Conservation (phyloP, 306 rosid species). For the Glycyrrhiza uralensis region DNA sequence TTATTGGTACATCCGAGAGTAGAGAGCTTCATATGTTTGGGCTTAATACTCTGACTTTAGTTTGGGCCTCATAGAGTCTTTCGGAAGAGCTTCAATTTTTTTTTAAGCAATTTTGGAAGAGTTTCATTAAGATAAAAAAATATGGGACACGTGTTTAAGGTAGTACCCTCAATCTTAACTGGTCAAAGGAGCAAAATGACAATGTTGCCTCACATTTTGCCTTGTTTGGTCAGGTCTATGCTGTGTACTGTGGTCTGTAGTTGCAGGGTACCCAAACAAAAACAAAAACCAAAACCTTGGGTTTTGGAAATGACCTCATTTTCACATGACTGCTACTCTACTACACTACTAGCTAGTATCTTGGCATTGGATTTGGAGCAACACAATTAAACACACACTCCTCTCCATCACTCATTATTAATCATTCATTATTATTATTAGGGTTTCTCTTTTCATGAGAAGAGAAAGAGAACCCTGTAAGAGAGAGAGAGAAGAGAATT, state of each 20-base stretch:
- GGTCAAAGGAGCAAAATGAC: conserved; percentile 15
- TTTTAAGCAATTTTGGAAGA: not conserved
- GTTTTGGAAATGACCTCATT: conserved; percentile 20
- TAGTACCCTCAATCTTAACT: not conserved
- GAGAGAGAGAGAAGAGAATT: conserved; percentile 10
- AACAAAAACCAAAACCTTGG: conserved; percentile 1
- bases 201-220: conserved; percentile 21
- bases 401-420: not conserved
- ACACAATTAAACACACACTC: not conserved
- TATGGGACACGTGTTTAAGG: not conserved
- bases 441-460: conserved; percentile 21
- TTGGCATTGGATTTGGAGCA: conserved; percentile 2
- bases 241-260: not conserved
- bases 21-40: too few species aligned
- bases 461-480: conserved; percentile 7
- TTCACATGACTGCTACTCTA: not conserved
- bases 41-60: not conserved
- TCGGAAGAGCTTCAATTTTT: too few species aligned
- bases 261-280: conserved; percentile 8
- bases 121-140: not conserved
- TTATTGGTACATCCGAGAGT: too few species aligned
- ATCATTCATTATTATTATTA: not conserved
- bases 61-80: not conserved
- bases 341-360: too few species aligned
- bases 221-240: not conserved